Conservation (phyloP, 495 filamentous ascomycete genomes). For the Penicillium verhagenii region DNA sequence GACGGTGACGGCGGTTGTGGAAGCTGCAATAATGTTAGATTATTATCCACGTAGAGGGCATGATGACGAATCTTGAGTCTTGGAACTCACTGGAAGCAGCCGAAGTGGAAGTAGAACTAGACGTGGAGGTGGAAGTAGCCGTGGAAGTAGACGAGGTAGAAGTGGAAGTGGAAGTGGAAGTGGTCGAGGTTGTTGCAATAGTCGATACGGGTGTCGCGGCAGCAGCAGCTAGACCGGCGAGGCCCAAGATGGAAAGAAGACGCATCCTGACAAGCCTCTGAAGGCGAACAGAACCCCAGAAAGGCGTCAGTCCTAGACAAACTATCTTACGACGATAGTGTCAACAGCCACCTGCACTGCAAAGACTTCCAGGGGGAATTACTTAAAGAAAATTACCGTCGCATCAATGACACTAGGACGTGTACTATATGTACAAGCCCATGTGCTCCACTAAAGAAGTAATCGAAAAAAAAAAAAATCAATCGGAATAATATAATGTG, state of each 20-base stretch:
- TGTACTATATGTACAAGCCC: background rate
- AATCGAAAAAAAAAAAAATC: background rate
- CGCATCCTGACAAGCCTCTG: conserved; percentile 4
- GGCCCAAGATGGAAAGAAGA: background rate
- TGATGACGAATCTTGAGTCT: background rate
- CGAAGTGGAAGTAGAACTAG: background rate
- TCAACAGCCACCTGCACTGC: too few relatives aligned
- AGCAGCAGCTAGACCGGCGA: conserved; percentile 1
- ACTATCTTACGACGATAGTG: background rate
- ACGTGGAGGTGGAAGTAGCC: background rate
- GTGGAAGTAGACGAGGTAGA: background rate
- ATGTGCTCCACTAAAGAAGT: background rate
- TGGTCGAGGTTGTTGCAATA: background rate
- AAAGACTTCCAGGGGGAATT: background rate
- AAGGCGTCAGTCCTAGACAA: background rate
- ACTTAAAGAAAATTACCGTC: background rate
- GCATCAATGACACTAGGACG: background rate
- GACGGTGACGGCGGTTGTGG: background rate
- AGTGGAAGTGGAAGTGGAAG: background rate
- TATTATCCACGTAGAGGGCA: background rate
- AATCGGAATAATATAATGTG: background rate
- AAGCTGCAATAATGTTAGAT: conserved; percentile 2
- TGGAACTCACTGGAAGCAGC: conserved; percentile 1
- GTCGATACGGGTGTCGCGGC: background rate
- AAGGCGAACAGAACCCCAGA: background rate